Percentiles rank a stretch among this genome's conserved stretches.
Evolutionary conservation across 1,139 yeast species (phyloP).

Genomic region (Saccharomyces hybrid): DNA sequence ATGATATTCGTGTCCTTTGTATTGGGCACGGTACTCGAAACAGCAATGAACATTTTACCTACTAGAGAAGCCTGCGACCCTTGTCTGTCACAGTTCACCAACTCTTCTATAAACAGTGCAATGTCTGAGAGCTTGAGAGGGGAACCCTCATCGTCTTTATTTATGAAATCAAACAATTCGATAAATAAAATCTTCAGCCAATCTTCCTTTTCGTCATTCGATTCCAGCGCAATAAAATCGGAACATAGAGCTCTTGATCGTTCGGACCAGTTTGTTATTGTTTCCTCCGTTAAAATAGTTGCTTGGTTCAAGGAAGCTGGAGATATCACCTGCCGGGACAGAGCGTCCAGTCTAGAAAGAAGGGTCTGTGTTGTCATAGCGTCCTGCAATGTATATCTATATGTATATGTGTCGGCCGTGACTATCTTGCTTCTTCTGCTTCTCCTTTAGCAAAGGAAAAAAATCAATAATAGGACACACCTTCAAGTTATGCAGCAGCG

Average conservation of each 20-base stretch:
- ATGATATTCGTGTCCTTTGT: slow-evolving; percentile 10
- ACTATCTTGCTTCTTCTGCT: not conserved
- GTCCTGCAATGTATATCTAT: not conserved
- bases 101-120: slow-evolving; percentile 11
- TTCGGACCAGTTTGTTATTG: slow-evolving; percentile 14
- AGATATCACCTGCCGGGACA: not conserved
- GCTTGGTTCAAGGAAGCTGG: not conserved
- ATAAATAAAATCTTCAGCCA: slow-evolving; percentile 19
- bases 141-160: slow-evolving; percentile 3
- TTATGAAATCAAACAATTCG: slow-evolving; percentile 15
- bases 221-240: slow-evolving; percentile 9
- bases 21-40: slow-evolving; percentile 10
- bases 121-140: slow-evolving; percentile 9
- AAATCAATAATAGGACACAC: not conserved
- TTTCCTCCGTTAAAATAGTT: slow-evolving; percentile 10
- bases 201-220: slow-evolving; percentile 10
- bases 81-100: slow-evolving; percentile 4
- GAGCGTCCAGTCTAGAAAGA: not conserved
- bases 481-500: not conserved
- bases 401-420: not conserved
- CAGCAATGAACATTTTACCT: slow-evolving; percentile 19
- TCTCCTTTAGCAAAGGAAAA: not conserved
- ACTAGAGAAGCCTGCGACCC: slow-evolving; percentile 8
- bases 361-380: not conserved
- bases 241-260: slow-evolving; percentile 8